Evolutionary conservation across 192 early-diverging fungal genomes (phyloP), one percentile per base, ranked within the genome.

Genomic region (Backusella tuberculispora): DNA sequence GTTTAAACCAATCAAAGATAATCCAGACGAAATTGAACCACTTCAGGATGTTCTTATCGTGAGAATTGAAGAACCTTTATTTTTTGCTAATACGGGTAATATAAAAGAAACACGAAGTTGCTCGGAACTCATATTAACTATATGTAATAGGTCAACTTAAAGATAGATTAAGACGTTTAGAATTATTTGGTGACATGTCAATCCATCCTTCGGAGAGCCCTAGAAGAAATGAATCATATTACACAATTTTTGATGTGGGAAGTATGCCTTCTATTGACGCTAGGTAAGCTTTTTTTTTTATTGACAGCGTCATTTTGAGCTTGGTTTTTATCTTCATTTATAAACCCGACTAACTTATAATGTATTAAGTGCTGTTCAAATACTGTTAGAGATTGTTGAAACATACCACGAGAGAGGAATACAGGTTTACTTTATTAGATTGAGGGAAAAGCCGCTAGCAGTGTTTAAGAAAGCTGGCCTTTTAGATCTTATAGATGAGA

Each of bases 161-260:
- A 80, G 98, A 98, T 65, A 85, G 97, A 42, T 83, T 99, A 40
- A 92, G 95, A 60, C 93, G 98, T n/a, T 84, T 98, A 37, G 98
- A 99, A 80, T 84, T 93, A 78, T 95, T 95, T 83, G 97, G 98
- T 44, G 95, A 96, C 76, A 90, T 98, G 85, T 88, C 90, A 12
- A 93, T 94, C 15, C 98, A 99, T 83, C 98, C 98, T 8, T 95
- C 95, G 0, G 96, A 98, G 76, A 89, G 89, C 10, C 93, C 97
- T 12, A 87, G 91, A 34, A 86, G 93, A 69, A 42, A 29, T 19
- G 88, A 88, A 34, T 89, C 92, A 12, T 78, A 85, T 2, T 89
- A 90, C 41, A 92, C 98, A 26, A 89, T 99, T 26, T 97, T 99
- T 87, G 97, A 99, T 78, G 89, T 98, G 41, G 87, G 91, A 42